These are phyloP conservation scores for Piedraia hortae DNA, from an alignment of 2,329 filamentous ascomycete species.

Conservation along the genomic window DNA sequence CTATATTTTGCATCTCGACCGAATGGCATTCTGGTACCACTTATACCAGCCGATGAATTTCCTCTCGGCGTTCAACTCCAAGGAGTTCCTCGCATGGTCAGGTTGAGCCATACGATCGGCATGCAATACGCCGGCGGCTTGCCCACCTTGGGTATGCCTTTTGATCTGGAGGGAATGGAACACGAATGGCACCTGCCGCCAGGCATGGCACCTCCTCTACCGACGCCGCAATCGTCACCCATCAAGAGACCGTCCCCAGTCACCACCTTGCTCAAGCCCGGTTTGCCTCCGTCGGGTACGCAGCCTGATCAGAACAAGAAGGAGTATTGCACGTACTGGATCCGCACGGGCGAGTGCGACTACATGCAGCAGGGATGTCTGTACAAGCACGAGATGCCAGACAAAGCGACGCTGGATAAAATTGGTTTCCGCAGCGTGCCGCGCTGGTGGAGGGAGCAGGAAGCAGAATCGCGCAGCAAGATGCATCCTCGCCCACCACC, in stretches of 20 bases:
- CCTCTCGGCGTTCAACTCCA: slow-evolving; percentile 14
- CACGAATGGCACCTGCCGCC: no score
- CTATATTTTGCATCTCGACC: slow-evolving; percentile 15
- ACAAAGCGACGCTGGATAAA: slow-evolving; percentile 24
- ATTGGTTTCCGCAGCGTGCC: slow-evolving; percentile 37
- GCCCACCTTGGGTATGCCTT: slow-evolving; percentile 6
- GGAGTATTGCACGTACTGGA: slow-evolving; percentile 71
- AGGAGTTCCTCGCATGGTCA: slow-evolving; percentile 13
- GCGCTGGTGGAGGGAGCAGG: slow-evolving; percentile 30
- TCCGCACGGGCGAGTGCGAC: slow-evolving; percentile 58
- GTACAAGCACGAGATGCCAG: slow-evolving; percentile 80
- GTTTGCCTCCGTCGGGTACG: slow-evolving; percentile 14
- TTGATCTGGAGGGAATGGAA: slow-evolving; percentile 7
- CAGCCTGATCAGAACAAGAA: slow-evolving; percentile 27
- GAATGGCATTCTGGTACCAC: slow-evolving; percentile 13
- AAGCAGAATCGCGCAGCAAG: no score
- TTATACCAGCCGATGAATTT: slow-evolving; percentile 18
- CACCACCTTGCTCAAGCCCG: no score
- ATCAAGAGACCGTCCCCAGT: no score
- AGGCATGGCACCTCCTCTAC: no score
- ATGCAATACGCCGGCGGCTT: slow-evolving; percentile 10
- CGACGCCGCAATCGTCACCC: no score
- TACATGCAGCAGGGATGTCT: slow-evolving; percentile 68
- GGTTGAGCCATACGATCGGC: slow-evolving; percentile 7
- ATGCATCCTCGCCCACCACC: no score